Percentiles rank a stretch among this genome's conserved stretches.
These are phyloP conservation scores for Tylopilus cervinicoccineus DNA, from an alignment of 768 basidiomycete species.

Conservation along the genomic window DNA sequence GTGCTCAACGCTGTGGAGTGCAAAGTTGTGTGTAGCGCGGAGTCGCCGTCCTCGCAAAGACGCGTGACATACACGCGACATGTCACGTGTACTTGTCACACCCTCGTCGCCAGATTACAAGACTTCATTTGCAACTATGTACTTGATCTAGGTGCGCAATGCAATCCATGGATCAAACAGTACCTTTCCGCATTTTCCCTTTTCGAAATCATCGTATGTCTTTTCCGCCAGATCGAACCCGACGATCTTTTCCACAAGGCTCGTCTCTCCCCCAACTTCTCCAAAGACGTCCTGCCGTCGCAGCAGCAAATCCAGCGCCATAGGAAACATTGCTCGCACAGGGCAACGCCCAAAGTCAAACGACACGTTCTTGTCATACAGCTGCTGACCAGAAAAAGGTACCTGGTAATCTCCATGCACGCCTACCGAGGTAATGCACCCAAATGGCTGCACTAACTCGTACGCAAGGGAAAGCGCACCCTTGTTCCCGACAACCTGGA, in stretches of 20 bases:
- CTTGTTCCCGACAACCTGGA: slow-evolving; percentile 66
- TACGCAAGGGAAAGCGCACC: slow-evolving; percentile 63
- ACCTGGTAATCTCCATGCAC: slow-evolving; percentile 55
- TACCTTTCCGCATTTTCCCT: slow-evolving; percentile 69
- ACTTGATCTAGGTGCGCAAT: neutral
- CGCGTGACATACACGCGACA: slow-evolving; percentile 17
- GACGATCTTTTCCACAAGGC: slow-evolving; percentile 67
- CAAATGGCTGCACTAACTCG: slow-evolving; percentile 70
- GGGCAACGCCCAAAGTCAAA: slow-evolving; percentile 82
- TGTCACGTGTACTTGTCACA: slow-evolving; percentile 23
- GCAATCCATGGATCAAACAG: slow-evolving; percentile 63
- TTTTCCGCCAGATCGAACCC: slow-evolving; percentile 52
- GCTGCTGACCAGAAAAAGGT: slow-evolving; percentile 51
- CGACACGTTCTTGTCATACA: slow-evolving; percentile 77
- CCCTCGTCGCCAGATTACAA: neutral
- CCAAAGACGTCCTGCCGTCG: slow-evolving; percentile 73
- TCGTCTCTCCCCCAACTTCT: slow-evolving; percentile 56
- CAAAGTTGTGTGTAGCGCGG: neutral
- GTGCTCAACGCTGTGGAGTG: neutral
- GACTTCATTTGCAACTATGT: neutral
- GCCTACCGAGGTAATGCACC: slow-evolving; percentile 71
- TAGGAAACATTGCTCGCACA: slow-evolving; percentile 71
- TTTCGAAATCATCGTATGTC: slow-evolving; percentile 65
- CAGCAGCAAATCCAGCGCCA: slow-evolving; percentile 64
- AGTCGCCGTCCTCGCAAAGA: neutral